Evolutionary conservation across 106 monocot species (phyloP).

Genomic region (Amphibolis antarctica): DNA sequence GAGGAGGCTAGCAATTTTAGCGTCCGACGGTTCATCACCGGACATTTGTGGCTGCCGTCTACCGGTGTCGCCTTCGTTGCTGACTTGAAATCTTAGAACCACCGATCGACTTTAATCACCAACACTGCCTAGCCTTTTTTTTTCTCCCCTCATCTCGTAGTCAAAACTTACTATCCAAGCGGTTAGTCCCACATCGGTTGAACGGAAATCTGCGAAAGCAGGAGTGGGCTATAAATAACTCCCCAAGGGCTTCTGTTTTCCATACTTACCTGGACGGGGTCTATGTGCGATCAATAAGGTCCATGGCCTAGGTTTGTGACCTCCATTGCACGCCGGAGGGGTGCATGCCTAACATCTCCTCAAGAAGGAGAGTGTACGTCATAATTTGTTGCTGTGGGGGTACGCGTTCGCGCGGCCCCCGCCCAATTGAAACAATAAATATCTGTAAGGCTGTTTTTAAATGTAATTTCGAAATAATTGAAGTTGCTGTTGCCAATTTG

Average conservation of each 20-base stretch:
- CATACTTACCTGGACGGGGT: slow-evolving; percentile 17
- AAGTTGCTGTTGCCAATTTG: no score
- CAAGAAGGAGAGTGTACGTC: slow-evolving; percentile 69
- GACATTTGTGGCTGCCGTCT: slow-evolving; percentile 17
- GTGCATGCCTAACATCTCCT: slow-evolving; percentile 39
- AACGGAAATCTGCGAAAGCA: not conserved
- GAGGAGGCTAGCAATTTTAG: slow-evolving; percentile 20
- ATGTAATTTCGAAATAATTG: no score
- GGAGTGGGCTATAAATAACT: not conserved
- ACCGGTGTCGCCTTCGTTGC: slow-evolving; percentile 17
- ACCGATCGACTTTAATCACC: no score
- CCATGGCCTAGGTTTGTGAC: slow-evolving; percentile 12
- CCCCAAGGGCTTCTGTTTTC: not conserved
- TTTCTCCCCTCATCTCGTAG: no score
- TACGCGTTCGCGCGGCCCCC: slow-evolving; percentile 54
- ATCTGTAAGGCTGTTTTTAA: not conserved
- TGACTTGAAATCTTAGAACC: slow-evolving; percentile 2
- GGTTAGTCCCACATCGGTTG: not conserved
- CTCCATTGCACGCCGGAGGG: slow-evolving; percentile 11
- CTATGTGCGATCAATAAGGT: slow-evolving; percentile 13
- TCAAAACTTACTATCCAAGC: no score
- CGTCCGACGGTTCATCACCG: slow-evolving; percentile 12
- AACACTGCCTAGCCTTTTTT: no score
- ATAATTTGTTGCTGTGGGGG: slow-evolving; percentile 50
- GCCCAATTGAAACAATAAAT: not conserved